Percentiles rank a stretch among this genome's conserved stretches.
phyloP scores from a whole-genome alignment of 495 filamentous ascomycete genomes.

The Aspergillus diversus region DNA sequence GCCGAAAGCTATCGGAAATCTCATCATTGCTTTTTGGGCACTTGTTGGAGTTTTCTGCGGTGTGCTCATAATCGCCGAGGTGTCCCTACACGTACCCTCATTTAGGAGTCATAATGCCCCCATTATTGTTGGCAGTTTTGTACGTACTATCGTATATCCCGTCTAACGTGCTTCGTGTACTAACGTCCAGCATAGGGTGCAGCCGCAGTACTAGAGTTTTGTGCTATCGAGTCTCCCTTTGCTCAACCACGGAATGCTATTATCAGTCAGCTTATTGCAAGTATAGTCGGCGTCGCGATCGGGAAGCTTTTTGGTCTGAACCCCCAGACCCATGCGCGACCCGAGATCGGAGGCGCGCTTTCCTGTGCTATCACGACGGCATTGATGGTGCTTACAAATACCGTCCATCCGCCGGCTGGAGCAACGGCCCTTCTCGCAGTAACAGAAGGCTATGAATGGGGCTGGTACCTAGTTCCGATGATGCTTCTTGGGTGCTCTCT shows the following conservation, averaged over 20 bases:
- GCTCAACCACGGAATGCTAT: constrained; percentile 81
- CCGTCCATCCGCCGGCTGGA: constrained; percentile 85
- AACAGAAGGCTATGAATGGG: constrained; percentile 62
- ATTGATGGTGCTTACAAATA: constrained; percentile 76
- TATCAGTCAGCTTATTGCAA: constrained; percentile 70
- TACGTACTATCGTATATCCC: constrained; percentile 26
- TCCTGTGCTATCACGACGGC: constrained; percentile 69
- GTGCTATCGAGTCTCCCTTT: constrained; percentile 77
- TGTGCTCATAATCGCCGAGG: constrained; percentile 44
- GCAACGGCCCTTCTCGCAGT: constrained; percentile 84
- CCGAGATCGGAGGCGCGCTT: constrained; percentile 71
- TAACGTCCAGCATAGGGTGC: constrained; percentile 59
- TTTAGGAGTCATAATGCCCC: constrained; percentile 43
- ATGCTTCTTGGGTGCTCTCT: constrained; percentile 66
- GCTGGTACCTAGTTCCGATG: constrained; percentile 74
- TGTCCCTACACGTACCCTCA: constrained; percentile 42
- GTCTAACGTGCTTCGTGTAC: constrained; percentile 1
- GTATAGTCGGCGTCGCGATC: constrained; percentile 66
- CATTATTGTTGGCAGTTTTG: constrained; percentile 47
- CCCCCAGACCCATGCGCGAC: constrained; percentile 44
- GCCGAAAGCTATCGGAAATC: constrained; percentile 38
- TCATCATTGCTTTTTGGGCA: constrained; percentile 46
- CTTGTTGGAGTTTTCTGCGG: constrained; percentile 50
- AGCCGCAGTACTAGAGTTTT: constrained; percentile 75
- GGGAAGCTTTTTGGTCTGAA: constrained; percentile 73